Evolutionary conservation across 257 asterid genomes (phyloP).

Genomic region (Fraxinus cuspidata): DNA sequence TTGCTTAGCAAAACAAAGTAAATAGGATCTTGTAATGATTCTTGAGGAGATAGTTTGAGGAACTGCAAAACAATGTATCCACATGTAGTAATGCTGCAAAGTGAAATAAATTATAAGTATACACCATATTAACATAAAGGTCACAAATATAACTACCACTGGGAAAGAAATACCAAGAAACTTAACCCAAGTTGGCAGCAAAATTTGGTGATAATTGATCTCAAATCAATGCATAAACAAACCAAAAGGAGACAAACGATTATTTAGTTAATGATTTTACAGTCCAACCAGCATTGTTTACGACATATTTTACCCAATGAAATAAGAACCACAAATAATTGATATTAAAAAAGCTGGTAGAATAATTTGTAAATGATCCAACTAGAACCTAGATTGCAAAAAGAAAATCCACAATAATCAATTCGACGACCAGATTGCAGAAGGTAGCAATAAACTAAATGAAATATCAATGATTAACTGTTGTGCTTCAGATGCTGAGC

Average conservation of each 20-base stretch:
- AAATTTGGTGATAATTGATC: not conserved
- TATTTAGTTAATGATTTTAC: not conserved
- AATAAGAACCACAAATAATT: not conserved
- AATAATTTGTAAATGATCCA: not conserved
- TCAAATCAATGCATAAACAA: not conserved
- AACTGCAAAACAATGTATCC: conserved; percentile 68
- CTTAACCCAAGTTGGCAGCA: conserved; percentile 5
- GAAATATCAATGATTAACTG: not conserved
- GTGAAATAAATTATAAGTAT: conserved; percentile 9
- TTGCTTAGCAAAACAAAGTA: conserved; percentile 65
- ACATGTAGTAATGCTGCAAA: conserved; percentile 79
- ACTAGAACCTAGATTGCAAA: not conserved
- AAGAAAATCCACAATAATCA: not conserved
- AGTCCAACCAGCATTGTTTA: not conserved
- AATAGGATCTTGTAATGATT: conserved; percentile 67
- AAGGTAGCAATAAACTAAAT: not conserved
- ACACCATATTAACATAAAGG: not conserved
- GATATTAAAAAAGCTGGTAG: not conserved
- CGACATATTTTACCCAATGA: not conserved
- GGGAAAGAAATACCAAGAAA: not conserved
- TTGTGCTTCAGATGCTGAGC: not conserved
- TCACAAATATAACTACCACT: not conserved
- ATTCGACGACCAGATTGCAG: not conserved
- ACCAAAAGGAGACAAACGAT: not conserved
- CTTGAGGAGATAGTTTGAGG: conserved; percentile 62